Evolutionary conservation across 306 rosid species (phyloP).

Genomic region (Potentilla sterilis): DNA sequence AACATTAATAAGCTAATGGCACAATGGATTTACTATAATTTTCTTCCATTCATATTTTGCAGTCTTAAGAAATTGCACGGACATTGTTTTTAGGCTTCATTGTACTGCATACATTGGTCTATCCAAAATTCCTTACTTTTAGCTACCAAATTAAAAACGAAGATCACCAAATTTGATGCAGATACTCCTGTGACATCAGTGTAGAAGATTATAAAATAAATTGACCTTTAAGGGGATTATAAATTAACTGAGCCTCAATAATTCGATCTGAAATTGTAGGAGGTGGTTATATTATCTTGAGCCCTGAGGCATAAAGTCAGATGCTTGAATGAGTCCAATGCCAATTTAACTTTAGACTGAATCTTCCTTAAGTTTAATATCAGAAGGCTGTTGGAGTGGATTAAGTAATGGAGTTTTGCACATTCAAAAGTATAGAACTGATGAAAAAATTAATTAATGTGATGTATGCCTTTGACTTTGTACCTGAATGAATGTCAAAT

Average conservation of each 20-base stretch:
- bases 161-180: not conserved
- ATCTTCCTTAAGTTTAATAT: not conserved
- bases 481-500: not conserved
- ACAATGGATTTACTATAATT: not conserved
- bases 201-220: not conserved
- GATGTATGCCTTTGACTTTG: not conserved
- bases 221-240: not conserved
- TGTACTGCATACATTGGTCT: not conserved
- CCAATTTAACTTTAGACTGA: slow-evolving; percentile 8
- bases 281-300: not conserved
- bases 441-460: not conserved
- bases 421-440: not conserved
- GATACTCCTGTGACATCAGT: not conserved
- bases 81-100: not conserved
- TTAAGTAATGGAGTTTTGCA: not conserved
- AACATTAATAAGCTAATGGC: not conserved
- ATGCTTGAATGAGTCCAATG: slow-evolving; percentile 15
- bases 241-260: not conserved
- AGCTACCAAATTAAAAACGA: not conserved
- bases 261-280: not conserved
- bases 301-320: slow-evolving; percentile 7
- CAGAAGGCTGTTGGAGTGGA: slow-evolving; percentile 15
- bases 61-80: not conserved
- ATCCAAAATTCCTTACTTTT: not conserved
- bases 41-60: not conserved